Evolutionary conservation across 164 flowering plant genomes (phyloP), one percentile per base, ranked within the genome.

Genomic region (Kalanchoe fedtschenkoi): DNA sequence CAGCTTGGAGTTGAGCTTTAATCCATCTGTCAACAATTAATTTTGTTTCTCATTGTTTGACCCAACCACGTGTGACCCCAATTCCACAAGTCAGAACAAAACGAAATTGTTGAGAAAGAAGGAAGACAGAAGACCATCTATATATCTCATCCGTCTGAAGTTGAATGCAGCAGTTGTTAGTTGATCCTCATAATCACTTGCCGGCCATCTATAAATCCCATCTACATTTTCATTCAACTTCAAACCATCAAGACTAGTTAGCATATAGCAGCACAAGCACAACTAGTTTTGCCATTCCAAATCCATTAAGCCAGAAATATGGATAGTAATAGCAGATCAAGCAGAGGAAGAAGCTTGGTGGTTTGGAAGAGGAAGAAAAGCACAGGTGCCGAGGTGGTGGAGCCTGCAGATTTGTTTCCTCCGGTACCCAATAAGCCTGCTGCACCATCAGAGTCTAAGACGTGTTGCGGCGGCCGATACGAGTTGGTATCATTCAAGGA

Each of bases 321-420:
- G 54, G 54, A 47, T 7, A 47, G 54, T 13, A 47, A 22, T 13
- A 47, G 29, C 54, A 22, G 29, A 47, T 44, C 51, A 44, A 44
- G 24, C 51, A 47, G n/a, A n/a, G n/a, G n/a, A n/a, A n/a, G 54
- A 47, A 47, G 54, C 54, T 47, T 47, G 54, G 54, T 47, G 54
- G 54, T 47, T 22, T 47, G 54, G 54, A 47, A 47, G 54, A 47
- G 54, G 54, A 47, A 22, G 29, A 47, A 47, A 47, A 47, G 26
- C 28, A 6, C 54, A 5, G 9, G 11, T 47, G 26, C 54, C 24
- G 28, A 47, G 54, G 54, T 47, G 2, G 54, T 47, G 10, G 54
- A 47, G 26, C 54, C 26, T 21, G 29, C 54, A 19, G 54, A 22
- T 8, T 47, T 47, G 54, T 47, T 47, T 22, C 29, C 54, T 22